Conservation (phyloP, 2,329 filamentous ascomycete species). For the Neocucurbitaria cava region DNA sequence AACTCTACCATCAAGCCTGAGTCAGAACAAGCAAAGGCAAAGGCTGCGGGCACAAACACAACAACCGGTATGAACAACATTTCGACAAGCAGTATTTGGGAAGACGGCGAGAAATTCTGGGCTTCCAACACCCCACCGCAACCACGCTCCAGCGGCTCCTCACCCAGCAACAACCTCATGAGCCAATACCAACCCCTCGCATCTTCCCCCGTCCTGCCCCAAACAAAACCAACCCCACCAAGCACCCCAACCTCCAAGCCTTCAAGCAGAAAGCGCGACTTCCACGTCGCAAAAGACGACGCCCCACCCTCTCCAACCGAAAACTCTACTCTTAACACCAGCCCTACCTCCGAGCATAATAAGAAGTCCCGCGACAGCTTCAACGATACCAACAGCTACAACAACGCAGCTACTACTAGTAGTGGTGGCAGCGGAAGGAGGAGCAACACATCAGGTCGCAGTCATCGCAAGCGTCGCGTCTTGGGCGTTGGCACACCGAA, state of each 20-base stretch:
- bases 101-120: conserved; percentile 44
- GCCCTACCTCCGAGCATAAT: background rate
- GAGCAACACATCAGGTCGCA: background rate
- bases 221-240: background rate
- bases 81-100: conserved; percentile 37
- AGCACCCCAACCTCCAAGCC: background rate
- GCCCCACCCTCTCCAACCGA: background rate
- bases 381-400: too few species aligned
- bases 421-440: background rate
- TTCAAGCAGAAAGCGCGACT: conserved; percentile 22
- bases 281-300: conserved; percentile 31
- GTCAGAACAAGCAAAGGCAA: background rate
- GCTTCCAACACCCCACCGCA: conserved; percentile 22
- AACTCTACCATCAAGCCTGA: background rate
- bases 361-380: conserved; percentile 1
- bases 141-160: conserved; percentile 12
- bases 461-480: conserved; percentile 26
- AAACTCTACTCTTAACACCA: background rate
- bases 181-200: conserved; percentile 16
- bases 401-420: too few species aligned
- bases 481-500: conserved; percentile 32
- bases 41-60: background rate
- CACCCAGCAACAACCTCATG: conserved; percentile 25
- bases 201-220: conserved; percentile 16
- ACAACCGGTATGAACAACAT: conserved; percentile 2